A percentile compares a stretch with the other conserved stretches of the same genome.
Evolutionary conservation across 78 protist species (phyloP).

Genomic region (Pigoraptor vietnamica): DNA sequence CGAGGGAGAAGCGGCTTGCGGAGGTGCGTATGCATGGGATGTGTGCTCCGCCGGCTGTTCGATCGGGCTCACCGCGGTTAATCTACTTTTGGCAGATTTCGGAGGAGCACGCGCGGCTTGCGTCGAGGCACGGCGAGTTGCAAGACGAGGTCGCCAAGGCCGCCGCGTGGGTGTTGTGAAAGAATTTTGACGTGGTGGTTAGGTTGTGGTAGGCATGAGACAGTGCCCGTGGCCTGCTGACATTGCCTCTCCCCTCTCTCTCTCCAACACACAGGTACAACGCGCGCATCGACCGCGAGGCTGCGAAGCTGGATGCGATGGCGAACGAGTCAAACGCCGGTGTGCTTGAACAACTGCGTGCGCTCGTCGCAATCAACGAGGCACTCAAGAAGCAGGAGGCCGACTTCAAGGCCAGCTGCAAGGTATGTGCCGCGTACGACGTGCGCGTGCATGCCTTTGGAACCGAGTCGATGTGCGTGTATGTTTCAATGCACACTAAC

Average conservation of each 20-base stretch:
- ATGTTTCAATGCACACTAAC: neutral
- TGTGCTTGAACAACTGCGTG: slow-evolving; percentile 33
- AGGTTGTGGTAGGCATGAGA: neutral
- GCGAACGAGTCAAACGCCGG: slow-evolving; percentile 9
- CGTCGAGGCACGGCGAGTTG: too few species aligned
- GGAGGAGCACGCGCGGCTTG: neutral
- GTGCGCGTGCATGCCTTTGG: neutral
- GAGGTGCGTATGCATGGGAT: neutral
- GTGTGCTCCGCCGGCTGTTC: too few species aligned
- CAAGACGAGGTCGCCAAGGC: slow-evolving; percentile 19
- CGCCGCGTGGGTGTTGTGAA: neutral
- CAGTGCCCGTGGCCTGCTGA: too few species aligned
- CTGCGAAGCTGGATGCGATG: slow-evolving; percentile 22
- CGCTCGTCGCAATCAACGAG: slow-evolving; percentile 46
- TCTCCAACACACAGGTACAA: slow-evolving; percentile 18
- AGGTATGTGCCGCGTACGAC: neutral
- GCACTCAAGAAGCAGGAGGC: slow-evolving; percentile 41
- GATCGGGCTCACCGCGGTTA: neutral
- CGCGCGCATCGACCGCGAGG: slow-evolving; percentile 39
- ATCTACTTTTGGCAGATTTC: neutral
- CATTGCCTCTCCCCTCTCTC: neutral
- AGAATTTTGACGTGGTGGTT: too few species aligned
- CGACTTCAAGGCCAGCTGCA: slow-evolving; percentile 23
- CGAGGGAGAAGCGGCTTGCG: neutral
- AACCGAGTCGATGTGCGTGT: neutral